Base-by-base conservation (phyloP, 495 filamentous ascomycete species). In the Aspergillus taichungensis region DNA sequence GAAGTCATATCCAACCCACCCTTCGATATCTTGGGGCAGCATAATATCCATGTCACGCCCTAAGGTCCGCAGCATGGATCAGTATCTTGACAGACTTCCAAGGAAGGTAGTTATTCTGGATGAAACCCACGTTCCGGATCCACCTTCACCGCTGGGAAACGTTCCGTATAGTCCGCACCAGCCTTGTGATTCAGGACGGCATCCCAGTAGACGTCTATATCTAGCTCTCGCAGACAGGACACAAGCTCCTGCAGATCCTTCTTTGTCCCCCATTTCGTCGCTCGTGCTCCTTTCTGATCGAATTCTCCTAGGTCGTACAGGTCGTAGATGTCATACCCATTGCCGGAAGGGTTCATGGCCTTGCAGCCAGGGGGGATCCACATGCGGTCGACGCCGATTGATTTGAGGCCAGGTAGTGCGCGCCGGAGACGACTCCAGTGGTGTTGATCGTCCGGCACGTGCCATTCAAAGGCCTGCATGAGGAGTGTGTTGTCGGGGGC, bases 351-450 rank as follows among this genome's bases (percentile, higher is more conserved):
- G 33, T 69, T 77, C 52, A 76, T 75, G 1, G 74, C 81, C 60
- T 87, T 89, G 63, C 84, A 87, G 44, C 74, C 85, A 0, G 85
- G 84, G 5, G 84, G 83, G 6, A 87, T 70, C 82, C 84, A 87
- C 29, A 87, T 69, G 52, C 74, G 77, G 55, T 80, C 74, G 40
- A 87, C 65, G 1, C 83, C 85, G 50, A 79, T 74, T 3, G 66
- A 63, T 45, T 80, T 75, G 10, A 85, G 64, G 18, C 66, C 63
- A 0, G 76, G 71, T 3, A 86, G 50, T 6, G 76, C 69, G 24
- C 59, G 56, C 33, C 57, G 66, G 5, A 88, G 75, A 13, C 82
- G 77, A 30, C 63, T 54, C 77, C 79, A 88, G 59, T 88, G 84
- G 13, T 66, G 66, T 28, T 74, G 65, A 51, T 85, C 79, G 7